These are phyloP conservation scores for Trichosporon asahii DNA, from an alignment of 1,284 basidiomycete species.

Conservation along the genomic window DNA sequence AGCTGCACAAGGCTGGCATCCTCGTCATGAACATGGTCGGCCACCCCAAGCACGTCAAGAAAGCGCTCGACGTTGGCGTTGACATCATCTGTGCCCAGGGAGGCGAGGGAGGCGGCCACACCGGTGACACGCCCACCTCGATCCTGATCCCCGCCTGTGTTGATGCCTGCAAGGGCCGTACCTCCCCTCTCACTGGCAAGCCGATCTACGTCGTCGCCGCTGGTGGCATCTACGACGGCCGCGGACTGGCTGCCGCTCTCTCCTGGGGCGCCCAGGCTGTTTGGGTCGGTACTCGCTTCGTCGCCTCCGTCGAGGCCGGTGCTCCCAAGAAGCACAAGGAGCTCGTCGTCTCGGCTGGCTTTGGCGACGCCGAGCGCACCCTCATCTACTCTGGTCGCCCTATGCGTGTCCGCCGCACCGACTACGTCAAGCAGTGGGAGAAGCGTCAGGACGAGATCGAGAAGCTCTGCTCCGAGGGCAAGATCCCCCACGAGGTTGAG, in stretches of 20 bases:
- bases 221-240: constrained; percentile 79
- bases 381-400: constrained; percentile 85
- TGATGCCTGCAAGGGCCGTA: constrained; percentile 69
- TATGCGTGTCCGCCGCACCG: constrained; percentile 72
- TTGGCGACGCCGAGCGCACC: constrained; percentile 62
- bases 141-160: constrained; percentile 66
- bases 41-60: constrained; percentile 76
- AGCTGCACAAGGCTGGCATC: constrained; percentile 73
- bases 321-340: constrained; percentile 28
- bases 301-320: constrained; percentile 56
- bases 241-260: constrained; percentile 77
- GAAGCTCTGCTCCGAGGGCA: constrained; percentile 69
- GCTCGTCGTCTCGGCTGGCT: constrained; percentile 44
- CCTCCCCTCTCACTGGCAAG: constrained; percentile 70
- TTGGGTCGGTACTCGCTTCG: constrained; percentile 89
- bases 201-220: constrained; percentile 79
- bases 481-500: constrained; percentile 69
- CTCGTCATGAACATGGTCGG: constrained; percentile 75
- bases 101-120: constrained; percentile 74
- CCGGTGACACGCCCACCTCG: constrained; percentile 44
- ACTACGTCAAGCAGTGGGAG: constrained; percentile 72
- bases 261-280: constrained; percentile 79
- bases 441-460: constrained; percentile 52
- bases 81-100: constrained; percentile 87
- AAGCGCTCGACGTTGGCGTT: constrained; percentile 73